These are phyloP conservation scores for Diaporthe sp. DNA, from an alignment of 2,329 filamentous ascomycete species.

Conservation along the genomic window DNA sequence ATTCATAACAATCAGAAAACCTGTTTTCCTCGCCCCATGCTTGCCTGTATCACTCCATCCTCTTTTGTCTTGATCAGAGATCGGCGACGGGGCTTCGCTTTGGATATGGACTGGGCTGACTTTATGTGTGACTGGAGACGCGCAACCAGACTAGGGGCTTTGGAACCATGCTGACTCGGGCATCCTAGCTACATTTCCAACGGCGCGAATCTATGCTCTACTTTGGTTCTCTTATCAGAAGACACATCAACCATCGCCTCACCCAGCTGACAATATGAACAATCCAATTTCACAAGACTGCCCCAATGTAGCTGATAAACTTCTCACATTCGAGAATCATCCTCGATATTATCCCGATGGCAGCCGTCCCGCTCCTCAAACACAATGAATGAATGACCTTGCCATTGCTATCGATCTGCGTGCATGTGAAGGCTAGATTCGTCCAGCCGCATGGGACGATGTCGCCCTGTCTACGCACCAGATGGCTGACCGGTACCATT, in stretches of 20 bases:
- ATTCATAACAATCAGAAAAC: background rate
- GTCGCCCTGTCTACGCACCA: slow-evolving; percentile 16
- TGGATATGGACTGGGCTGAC: background rate
- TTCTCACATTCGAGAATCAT: background rate
- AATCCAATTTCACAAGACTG: background rate
- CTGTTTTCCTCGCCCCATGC: slow-evolving; percentile 3
- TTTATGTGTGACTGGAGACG: slow-evolving; percentile 9
- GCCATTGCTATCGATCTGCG: slow-evolving; percentile 66
- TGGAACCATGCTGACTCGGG: slow-evolving; percentile 11
- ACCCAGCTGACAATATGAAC: background rate
- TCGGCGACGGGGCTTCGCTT: background rate
- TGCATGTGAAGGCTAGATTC: slow-evolving; percentile 46
- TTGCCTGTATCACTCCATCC: background rate
- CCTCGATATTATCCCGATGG: slow-evolving; percentile 50
- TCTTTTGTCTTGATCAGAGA: slow-evolving; percentile 8
- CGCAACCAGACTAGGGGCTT: slow-evolving; percentile 9
- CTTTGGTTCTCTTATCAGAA: background rate
- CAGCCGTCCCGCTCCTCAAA: background rate
- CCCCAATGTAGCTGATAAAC: background rate
- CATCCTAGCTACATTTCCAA: background rate
- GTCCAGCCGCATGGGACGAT: slow-evolving; percentile 25
- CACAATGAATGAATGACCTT: too few relatives aligned
- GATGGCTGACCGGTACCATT: background rate
- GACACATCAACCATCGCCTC: background rate
- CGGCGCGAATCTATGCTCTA: background rate